These are phyloP conservation scores for Phialemoniopsis sp. DNA, from an alignment of 2,329 filamentous ascomycete species.

Conservation along the genomic window DNA sequence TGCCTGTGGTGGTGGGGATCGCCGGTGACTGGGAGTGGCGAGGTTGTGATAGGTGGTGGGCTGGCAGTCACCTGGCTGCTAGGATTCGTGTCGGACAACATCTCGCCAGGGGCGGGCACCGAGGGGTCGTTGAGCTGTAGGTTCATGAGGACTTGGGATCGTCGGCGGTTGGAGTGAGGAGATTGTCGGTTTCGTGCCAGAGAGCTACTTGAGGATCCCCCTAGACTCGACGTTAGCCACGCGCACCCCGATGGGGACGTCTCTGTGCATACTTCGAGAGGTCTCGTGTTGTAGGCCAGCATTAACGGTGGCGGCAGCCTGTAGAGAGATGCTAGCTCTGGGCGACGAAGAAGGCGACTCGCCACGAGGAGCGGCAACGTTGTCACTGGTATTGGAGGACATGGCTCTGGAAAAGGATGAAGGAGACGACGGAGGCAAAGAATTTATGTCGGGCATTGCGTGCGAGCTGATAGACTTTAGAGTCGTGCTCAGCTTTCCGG, in stretches of 20 bases:
- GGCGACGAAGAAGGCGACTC: constrained; percentile 58
- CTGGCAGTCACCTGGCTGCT: constrained; percentile 28
- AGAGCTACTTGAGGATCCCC: constrained; percentile 51
- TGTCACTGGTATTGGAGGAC: constrained; percentile 20
- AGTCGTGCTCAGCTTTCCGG: too few species aligned
- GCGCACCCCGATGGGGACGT: too few species aligned
- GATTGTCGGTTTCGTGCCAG: constrained; percentile 38
- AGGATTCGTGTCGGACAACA: constrained; percentile 45
- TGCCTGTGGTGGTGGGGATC: constrained; percentile 62
- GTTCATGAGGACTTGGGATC: constrained; percentile 69
- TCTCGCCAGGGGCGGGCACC: constrained; percentile 64
- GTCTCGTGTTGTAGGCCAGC: constrained; percentile 67
- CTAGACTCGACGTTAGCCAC: constrained; percentile 4
- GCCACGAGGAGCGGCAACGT: constrained; percentile 22
- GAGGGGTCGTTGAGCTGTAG: constrained; percentile 69
- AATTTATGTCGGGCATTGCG: constrained; percentile 49
- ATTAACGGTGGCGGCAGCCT: constrained; percentile 74
- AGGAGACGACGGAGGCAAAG: constrained; percentile 46
- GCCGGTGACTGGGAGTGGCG: constrained; percentile 34
- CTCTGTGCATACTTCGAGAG: constrained; percentile 51
- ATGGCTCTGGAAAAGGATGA: constrained; percentile 29
- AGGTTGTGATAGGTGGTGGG: constrained; percentile 39
- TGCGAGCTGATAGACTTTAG: not conserved
- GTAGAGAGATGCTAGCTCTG: constrained; percentile 65
- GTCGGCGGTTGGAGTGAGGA: constrained; percentile 51